These are phyloP conservation scores for Phlebopus sp. DNA, from an alignment of 1,284 basidiomycete genomes.

Conservation along the genomic window DNA sequence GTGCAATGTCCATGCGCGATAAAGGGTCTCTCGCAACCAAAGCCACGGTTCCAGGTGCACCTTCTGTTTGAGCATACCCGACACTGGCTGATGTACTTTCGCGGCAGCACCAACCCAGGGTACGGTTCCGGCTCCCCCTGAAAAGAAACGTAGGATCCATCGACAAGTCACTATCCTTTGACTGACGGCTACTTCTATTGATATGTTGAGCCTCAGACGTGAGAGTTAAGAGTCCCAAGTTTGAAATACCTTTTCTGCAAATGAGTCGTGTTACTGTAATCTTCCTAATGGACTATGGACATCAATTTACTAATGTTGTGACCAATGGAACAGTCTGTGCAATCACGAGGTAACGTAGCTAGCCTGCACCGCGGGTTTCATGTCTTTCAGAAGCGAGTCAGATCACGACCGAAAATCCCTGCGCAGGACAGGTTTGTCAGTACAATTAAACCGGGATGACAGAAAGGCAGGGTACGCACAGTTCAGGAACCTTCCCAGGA, in stretches of 20 bases:
- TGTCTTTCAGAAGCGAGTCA: slow-evolving; percentile 64
- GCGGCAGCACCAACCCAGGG: slow-evolving; percentile 9
- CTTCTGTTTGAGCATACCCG: not conserved
- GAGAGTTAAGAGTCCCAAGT: too few species aligned
- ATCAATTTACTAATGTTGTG: slow-evolving; percentile 5
- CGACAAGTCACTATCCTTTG: slow-evolving; percentile 29
- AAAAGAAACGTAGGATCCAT: slow-evolving; percentile 32
- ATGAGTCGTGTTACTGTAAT: slow-evolving; percentile 26
- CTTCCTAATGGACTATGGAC: slow-evolving; percentile 11
- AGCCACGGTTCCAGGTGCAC: slow-evolving; percentile 12
- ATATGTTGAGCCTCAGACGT: not conserved
- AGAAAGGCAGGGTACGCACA: slow-evolving; percentile 17
- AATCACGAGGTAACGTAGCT: not conserved
- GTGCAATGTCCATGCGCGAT: slow-evolving; percentile 10
- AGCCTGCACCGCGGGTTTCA: not conserved
- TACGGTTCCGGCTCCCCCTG: slow-evolving; percentile 15
- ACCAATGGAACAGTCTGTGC: not conserved
- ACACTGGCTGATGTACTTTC: slow-evolving; percentile 4
- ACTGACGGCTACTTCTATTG: not conserved
- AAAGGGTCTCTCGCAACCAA: slow-evolving; percentile 6
- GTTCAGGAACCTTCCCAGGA: slow-evolving; percentile 20
- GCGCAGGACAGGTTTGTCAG: slow-evolving; percentile 25
- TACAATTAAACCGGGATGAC: slow-evolving; percentile 8
- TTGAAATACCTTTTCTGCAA: slow-evolving; percentile 14
- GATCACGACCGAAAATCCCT: slow-evolving; percentile 80